Conservation (phyloP, 1,139 yeast species). For the Saccharomyces pastorianus region DNA sequence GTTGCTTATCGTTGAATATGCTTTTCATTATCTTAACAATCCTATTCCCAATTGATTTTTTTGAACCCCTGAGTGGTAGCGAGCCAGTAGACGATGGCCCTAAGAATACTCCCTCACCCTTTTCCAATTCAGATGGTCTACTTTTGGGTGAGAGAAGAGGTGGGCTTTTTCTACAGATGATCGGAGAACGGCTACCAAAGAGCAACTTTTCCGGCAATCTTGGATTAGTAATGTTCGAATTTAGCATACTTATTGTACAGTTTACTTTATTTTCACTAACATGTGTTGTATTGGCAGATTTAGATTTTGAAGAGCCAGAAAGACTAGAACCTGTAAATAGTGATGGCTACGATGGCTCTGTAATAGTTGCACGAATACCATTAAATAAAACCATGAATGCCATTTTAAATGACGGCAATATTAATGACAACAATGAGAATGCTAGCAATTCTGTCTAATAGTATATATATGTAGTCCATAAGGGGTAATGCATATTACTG, state of each 20-base stretch:
- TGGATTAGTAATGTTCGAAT: conserved; percentile 29
- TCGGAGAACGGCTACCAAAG: conserved; percentile 37
- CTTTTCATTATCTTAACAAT: conserved; percentile 23
- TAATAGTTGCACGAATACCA: background rate
- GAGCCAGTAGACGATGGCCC: conserved; percentile 16
- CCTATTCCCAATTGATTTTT: conserved; percentile 24
- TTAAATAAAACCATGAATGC: background rate
- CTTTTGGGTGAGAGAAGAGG: conserved; percentile 32
- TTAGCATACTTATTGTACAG: conserved; percentile 29
- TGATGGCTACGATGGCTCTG: conserved; percentile 8
- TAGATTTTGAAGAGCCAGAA: conserved; percentile 13
- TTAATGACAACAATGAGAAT: conserved; percentile 9
- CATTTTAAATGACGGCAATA: background rate
- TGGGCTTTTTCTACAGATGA: conserved; percentile 33
- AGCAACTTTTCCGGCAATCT: conserved; percentile 28
- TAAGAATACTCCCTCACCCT: conserved; percentile 26
- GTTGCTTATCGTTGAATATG: conserved; percentile 23
- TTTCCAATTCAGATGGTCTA: conserved; percentile 20
- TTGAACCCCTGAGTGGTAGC: conserved; percentile 15
- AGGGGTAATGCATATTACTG: conserved; percentile 19
- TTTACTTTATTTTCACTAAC: conserved; percentile 30
- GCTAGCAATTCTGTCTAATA: conserved; percentile 9
- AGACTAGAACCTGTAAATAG: conserved; percentile 4
- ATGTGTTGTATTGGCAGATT: conserved; percentile 30
- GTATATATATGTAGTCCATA: background rate